A percentile compares a stretch with the other conserved stretches of the same genome.
These are phyloP conservation scores for Citrus mangshanensis DNA, from an alignment of 345 rosid genomes.

Conservation along the genomic window DNA sequence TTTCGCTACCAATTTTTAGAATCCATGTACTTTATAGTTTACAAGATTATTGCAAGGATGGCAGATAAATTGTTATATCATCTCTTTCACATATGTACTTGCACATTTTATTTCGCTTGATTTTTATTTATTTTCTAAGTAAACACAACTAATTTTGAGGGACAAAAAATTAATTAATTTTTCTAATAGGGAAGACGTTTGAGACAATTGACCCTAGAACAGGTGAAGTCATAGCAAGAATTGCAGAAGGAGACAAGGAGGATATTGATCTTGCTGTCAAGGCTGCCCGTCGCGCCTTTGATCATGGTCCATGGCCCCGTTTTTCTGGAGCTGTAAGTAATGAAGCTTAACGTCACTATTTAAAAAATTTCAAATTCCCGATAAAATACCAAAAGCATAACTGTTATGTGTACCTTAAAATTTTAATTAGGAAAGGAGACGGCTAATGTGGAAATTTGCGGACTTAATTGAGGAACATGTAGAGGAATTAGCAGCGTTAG, in stretches of 20 bases:
- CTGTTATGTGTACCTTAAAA: neutral
- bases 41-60: too few relatives aligned
- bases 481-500: constrained; percentile 72
- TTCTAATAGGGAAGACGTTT: constrained; percentile 37
- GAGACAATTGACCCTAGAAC: constrained; percentile 62
- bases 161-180: neutral
- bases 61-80: too few relatives aligned
- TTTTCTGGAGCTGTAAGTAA: constrained; percentile 52
- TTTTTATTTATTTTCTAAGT: neutral
- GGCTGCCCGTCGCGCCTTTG: constrained; percentile 65
- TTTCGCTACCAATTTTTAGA: too few relatives aligned
- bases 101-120: neutral
- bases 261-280: constrained; percentile 59
- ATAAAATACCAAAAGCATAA: too few relatives aligned
- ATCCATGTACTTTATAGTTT: too few relatives aligned
- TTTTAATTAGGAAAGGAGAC: constrained; percentile 52
- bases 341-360: too few relatives aligned
- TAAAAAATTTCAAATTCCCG: neutral
- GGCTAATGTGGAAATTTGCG: constrained; percentile 55
- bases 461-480: constrained; percentile 57
- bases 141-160: neutral
- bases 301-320: constrained; percentile 69
- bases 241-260: constrained; percentile 54
- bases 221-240: constrained; percentile 35
- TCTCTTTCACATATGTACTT: too few relatives aligned